phyloP scores from a whole-genome alignment of 1,284 basidiomycete genomes.

The Quambalaria eucalypti region DNA sequence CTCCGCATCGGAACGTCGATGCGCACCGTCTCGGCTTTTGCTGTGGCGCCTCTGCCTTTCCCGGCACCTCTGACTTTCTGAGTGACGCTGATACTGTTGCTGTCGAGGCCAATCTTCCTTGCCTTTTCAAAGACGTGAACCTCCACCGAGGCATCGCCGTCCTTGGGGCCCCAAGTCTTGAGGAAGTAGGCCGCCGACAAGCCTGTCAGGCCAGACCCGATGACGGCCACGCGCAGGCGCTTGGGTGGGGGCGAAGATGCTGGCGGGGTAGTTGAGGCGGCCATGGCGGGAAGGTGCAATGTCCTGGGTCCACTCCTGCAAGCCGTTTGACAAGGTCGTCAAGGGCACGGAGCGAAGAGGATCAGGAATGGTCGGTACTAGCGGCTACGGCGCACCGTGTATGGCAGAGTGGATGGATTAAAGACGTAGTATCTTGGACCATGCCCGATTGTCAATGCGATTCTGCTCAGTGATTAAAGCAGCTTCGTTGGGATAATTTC shows the following conservation, averaged over 20 bases:
- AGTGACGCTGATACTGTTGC: conserved; percentile 31
- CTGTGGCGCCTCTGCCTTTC: neutral
- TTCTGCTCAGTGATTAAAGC: neutral
- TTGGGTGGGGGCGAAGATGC: neutral
- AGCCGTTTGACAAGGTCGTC: neutral
- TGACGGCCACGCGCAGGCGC: conserved; percentile 57
- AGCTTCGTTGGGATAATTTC: neutral
- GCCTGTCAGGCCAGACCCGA: conserved; percentile 80
- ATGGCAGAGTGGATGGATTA: neutral
- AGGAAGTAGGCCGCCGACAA: conserved; percentile 80
- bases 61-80: no score
- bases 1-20: conserved; percentile 44
- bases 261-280: neutral
- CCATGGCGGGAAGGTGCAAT: neutral
- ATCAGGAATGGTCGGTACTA: neutral
- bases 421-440: neutral
- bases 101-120: conserved; percentile 36
- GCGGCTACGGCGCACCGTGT: neutral
- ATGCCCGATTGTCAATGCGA: neutral
- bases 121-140: conserved; percentile 36
- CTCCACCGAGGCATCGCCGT: conserved; percentile 8
- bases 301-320: no score
- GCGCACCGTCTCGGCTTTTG: conserved; percentile 6
- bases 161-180: neutral
- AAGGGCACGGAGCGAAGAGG: neutral